These are phyloP conservation scores for Cenchrus purpureus DNA, from an alignment of 176 grass and related monocot species.

Conservation along the genomic window DNA sequence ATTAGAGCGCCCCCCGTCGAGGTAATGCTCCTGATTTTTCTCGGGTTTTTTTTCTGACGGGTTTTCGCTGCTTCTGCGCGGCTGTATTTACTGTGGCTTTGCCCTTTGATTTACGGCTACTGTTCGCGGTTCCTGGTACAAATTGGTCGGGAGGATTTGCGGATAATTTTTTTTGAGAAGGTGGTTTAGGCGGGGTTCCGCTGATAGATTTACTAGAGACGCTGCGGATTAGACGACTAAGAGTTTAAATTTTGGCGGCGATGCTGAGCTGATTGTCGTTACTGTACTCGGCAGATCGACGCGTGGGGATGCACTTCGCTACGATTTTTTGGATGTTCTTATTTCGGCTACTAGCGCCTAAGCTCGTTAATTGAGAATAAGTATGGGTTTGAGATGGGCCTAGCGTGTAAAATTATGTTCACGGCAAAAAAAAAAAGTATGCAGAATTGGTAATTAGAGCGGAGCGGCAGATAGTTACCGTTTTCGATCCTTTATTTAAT, in stretches of 20 bases:
- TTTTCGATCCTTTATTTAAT: neutral
- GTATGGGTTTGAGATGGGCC: neutral
- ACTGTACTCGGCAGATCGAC: neutral
- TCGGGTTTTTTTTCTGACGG: neutral
- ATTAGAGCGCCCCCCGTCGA: neutral
- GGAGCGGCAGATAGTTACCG: neutral
- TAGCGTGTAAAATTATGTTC: neutral
- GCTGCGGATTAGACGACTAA: neutral
- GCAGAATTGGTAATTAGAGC: neutral
- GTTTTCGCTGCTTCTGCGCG: neutral
- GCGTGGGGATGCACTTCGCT: neutral
- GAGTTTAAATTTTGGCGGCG: slow-evolving; percentile 17
- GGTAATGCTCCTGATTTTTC: slow-evolving; percentile 38
- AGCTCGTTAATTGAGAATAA: neutral
- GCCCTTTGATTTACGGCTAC: neutral
- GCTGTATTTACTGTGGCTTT: slow-evolving; percentile 20
- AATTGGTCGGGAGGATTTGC: neutral
- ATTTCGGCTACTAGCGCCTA: neutral
- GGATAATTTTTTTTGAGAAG: neutral
- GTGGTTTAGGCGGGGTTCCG: neutral
- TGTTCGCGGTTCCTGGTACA: neutral
- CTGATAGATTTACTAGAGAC: neutral
- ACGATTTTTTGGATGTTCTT: neutral
- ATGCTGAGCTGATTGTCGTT: slow-evolving; percentile 7
- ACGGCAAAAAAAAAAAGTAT: neutral